A percentile compares a stretch with the other conserved stretches of the same genome.
Conservation (phyloP, 2,329 filamentous ascomycete genomes). For the Colletotrichum destructivum region DNA sequence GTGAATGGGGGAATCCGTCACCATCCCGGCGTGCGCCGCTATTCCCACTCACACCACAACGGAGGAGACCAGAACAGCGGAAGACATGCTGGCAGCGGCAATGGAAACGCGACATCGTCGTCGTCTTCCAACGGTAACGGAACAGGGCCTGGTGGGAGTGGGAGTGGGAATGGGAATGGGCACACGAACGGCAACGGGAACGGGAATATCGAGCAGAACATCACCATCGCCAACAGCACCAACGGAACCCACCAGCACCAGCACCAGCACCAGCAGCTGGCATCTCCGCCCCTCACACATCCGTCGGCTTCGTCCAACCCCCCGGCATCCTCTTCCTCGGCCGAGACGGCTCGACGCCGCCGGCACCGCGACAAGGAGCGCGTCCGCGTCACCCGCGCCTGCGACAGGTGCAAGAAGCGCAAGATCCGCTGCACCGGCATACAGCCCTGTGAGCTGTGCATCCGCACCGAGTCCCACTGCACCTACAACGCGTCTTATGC, state of each 20-base stretch:
- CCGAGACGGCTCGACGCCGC: conserved; percentile 42
- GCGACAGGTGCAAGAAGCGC: conserved; percentile 65
- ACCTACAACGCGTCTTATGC: conserved; percentile 66
- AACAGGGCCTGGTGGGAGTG: too few relatives aligned
- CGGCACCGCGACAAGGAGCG: conserved; percentile 49
- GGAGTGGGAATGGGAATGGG: background rate
- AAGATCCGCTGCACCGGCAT: conserved; percentile 54
- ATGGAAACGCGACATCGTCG: background rate
- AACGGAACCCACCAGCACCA: too few relatives aligned
- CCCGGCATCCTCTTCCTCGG: background rate
- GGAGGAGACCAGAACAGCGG: conserved; percentile 2
- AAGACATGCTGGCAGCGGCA: background rate
- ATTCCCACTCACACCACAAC: conserved; percentile 36
- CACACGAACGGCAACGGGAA: background rate
- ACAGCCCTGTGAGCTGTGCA: conserved; percentile 52
- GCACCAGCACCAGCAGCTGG: conserved; percentile 8
- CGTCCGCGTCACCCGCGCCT: conserved; percentile 61
- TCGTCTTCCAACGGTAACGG: too few relatives aligned
- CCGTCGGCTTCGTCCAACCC: conserved; percentile 9
- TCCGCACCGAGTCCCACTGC: conserved; percentile 54
- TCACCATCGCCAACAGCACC: too few relatives aligned
- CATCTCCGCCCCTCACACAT: conserved; percentile 31
- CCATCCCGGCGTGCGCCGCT: conserved; percentile 25
- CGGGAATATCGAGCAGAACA: too few relatives aligned
- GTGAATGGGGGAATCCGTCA: background rate